Evolutionary conservation across 352 stramenopile genomes (phyloP).

Genomic region (Hyaloperonospora brassicae): DNA sequence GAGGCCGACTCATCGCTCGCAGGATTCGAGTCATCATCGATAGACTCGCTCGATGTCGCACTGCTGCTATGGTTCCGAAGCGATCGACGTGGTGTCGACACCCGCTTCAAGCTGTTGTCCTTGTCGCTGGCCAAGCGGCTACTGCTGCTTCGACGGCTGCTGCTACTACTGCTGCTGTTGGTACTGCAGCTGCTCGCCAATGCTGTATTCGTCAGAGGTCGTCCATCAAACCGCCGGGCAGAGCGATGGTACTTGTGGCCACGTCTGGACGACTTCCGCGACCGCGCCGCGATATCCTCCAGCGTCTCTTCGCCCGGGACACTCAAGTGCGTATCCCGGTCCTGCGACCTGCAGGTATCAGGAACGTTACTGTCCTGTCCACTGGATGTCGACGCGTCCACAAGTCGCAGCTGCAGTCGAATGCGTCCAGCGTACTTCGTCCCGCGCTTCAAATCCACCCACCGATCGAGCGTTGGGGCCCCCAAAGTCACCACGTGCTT

Average conservation of each 20-base stretch:
- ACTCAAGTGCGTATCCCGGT: conserved; percentile 26
- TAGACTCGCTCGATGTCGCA: conserved; percentile 35
- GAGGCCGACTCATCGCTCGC: conserved; percentile 28
- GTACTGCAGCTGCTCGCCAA: conserved; percentile 15
- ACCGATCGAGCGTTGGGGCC: conserved; percentile 38
- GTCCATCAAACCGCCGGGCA: conserved; percentile 22
- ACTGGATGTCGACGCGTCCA: conserved; percentile 17
- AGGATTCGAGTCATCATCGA: conserved; percentile 32
- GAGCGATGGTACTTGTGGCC: conserved; percentile 34
- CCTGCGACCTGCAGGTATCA: conserved; percentile 5
- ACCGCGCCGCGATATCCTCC: conserved; percentile 18
- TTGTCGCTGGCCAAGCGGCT: conserved; percentile 19
- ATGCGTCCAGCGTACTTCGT: conserved; percentile 54
- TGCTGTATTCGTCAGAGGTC: conserved; percentile 8
- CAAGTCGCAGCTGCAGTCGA: conserved; percentile 57
- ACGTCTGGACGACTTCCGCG: conserved; percentile 15
- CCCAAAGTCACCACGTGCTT: conserved; percentile 35
- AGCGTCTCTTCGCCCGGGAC: conserved; percentile 19
- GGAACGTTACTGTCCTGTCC: conserved; percentile 11
- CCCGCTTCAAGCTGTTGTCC: conserved; percentile 15
- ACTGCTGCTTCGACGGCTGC: conserved; percentile 3
- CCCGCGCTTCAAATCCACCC: conserved; percentile 44
- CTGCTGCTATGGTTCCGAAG: conserved; percentile 26
- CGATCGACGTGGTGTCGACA: conserved; percentile 5
- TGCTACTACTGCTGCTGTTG: conserved; percentile 10